These are phyloP conservation scores for Microdochium paspali DNA, from an alignment of 2,329 filamentous ascomycete genomes.

Conservation along the genomic window DNA sequence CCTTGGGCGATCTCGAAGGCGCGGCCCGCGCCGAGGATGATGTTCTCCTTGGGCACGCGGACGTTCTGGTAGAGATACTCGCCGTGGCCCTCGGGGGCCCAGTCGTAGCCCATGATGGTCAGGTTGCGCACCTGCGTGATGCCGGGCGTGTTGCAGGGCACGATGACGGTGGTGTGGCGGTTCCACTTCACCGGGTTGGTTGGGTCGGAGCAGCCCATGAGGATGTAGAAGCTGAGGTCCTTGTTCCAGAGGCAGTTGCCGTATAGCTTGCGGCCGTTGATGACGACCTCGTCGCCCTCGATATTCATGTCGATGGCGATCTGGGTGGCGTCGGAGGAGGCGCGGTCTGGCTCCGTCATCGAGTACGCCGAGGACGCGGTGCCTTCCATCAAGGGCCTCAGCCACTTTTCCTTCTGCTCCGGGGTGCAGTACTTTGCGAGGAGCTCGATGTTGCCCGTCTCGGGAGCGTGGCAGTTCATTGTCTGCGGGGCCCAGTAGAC, in stretches of 20 bases:
- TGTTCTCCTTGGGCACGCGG: slow-evolving; percentile 26
- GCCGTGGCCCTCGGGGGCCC: slow-evolving; percentile 30
- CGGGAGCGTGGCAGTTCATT: slow-evolving; percentile 34
- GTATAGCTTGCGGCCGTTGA: slow-evolving; percentile 30
- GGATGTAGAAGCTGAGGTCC: slow-evolving; percentile 19
- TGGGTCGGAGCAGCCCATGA: slow-evolving; percentile 26
- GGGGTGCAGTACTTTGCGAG: slow-evolving; percentile 40
- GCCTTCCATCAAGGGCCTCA: slow-evolving; percentile 36
- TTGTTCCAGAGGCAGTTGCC: slow-evolving; percentile 28
- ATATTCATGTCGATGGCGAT: slow-evolving; percentile 26
- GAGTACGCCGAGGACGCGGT: slow-evolving; percentile 38
- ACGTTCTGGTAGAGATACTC: slow-evolving; percentile 30
- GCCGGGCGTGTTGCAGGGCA: slow-evolving; percentile 24
- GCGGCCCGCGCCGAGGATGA: slow-evolving; percentile 28
- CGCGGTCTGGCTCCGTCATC: slow-evolving; percentile 41
- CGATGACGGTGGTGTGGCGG: slow-evolving; percentile 27
- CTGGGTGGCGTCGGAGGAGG: slow-evolving; percentile 38
- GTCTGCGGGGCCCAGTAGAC: slow-evolving; percentile 31
- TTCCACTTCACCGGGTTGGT: slow-evolving; percentile 26
- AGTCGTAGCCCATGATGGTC: slow-evolving; percentile 30
- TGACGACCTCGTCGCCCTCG: slow-evolving; percentile 24
- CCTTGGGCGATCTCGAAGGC: slow-evolving; percentile 32
- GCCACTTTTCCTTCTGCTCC: slow-evolving; percentile 38
- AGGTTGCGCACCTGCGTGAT: slow-evolving; percentile 27
- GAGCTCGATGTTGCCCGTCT: slow-evolving; percentile 42